Percentiles rank a stretch among this genome's conserved stretches.
phyloP scores from a whole-genome alignment of 2,329 filamentous ascomycete species.

The Fusarium sp. region DNA sequence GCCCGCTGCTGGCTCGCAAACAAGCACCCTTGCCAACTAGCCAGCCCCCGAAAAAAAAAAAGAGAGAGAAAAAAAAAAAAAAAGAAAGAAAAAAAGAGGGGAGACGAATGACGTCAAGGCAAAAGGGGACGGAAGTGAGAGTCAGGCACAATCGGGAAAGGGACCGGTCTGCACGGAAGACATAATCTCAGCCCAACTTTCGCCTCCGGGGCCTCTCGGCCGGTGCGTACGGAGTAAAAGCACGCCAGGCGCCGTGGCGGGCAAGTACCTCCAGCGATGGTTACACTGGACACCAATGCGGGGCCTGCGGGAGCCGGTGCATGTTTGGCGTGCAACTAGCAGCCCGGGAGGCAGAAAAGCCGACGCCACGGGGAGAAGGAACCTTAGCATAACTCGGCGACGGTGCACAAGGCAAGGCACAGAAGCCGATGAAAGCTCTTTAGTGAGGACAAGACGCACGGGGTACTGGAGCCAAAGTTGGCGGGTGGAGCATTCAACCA shows the following conservation, averaged over 20 bases:
- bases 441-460: background rate
- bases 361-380: slow-evolving; percentile 42
- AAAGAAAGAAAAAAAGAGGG: slow-evolving; percentile 3
- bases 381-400: slow-evolving; percentile 33
- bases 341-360: slow-evolving; percentile 41
- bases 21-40: slow-evolving; percentile 7
- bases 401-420: slow-evolving; percentile 32
- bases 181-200: slow-evolving; percentile 29
- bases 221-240: slow-evolving; percentile 36
- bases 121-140: slow-evolving; percentile 1
- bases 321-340: slow-evolving; percentile 38
- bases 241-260: slow-evolving; percentile 27
- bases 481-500: slow-evolving; percentile 14
- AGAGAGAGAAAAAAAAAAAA: no score
- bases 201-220: slow-evolving; percentile 38
- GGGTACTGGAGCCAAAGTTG: background rate
- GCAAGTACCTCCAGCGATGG: slow-evolving; percentile 22
- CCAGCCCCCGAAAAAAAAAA: background rate
- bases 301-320: slow-evolving; percentile 34
- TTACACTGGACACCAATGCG: slow-evolving; percentile 20
- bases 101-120: slow-evolving; percentile 23
- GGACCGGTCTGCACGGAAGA: slow-evolving; percentile 14
- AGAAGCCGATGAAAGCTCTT: slow-evolving; percentile 17
- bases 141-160: slow-evolving; percentile 3
- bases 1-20: slow-evolving; percentile 8